These are phyloP conservation scores for Mucor irregularis DNA, from an alignment of 371 early-diverging fungal species.

Conservation along the genomic window DNA sequence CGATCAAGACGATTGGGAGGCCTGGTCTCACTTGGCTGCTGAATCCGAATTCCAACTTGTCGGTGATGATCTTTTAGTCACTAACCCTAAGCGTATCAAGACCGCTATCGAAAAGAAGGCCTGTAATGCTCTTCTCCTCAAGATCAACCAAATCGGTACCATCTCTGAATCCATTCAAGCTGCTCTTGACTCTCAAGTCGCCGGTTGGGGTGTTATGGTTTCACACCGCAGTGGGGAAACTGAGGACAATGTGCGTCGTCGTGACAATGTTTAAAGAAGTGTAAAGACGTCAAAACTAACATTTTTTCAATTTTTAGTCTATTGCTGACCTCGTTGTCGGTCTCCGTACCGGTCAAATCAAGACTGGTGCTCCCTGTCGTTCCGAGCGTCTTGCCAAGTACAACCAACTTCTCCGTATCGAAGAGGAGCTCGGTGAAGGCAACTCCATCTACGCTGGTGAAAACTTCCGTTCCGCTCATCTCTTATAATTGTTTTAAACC, in stretches of 20 bases:
- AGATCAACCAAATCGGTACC: conserved; percentile 99
- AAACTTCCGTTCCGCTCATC: conserved; percentile 85
- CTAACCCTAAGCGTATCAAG: conserved; percentile 93
- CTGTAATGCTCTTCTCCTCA: conserved; percentile 95
- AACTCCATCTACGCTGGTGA: conserved; percentile 90
- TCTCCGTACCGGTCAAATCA: conserved; percentile 97
- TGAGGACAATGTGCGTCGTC: conserved; percentile 76
- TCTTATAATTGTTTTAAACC: conserved; percentile 59
- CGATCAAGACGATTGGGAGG: conserved; percentile 98
- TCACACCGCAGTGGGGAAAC: conserved; percentile 99
- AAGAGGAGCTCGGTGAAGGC: conserved; percentile 77
- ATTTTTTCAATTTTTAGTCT: conserved; percentile 45
- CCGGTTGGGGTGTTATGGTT: conserved; percentile 99
- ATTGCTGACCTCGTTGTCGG: conserved; percentile 99
- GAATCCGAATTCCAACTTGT: conserved; percentile 87
- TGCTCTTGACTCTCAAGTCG: conserved; percentile 67
- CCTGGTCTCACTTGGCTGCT: conserved; percentile 82
- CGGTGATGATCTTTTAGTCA: conserved; percentile 99
- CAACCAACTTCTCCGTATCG: conserved; percentile 97
- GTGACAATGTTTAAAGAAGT: background rate
- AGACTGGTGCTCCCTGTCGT: conserved; percentile 99
- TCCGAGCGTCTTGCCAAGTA: conserved; percentile 98
- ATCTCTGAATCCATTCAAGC: conserved; percentile 94
- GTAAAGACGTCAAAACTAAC: background rate
- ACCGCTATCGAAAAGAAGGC: conserved; percentile 92